Evolutionary conservation across 441 rosid genomes (phyloP).

Genomic region (Brassica balearica): DNA sequence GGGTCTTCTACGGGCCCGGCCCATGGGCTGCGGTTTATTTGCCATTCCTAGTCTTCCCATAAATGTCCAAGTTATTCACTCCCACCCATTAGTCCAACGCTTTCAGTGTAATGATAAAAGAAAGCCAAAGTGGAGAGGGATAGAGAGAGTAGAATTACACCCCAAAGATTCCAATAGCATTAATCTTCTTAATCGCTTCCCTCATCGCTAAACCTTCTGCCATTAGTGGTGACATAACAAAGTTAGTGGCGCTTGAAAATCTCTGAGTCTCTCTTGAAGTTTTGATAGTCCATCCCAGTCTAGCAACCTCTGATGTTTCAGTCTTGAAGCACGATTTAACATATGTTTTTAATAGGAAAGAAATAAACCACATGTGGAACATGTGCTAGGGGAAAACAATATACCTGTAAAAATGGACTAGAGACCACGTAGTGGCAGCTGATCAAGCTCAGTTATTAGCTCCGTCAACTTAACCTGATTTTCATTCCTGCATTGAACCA

Average conservation of each 20-base stretch:
- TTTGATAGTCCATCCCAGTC: too few relatives aligned
- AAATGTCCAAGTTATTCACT: slow-evolving; percentile 29
- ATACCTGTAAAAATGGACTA: slow-evolving; percentile 41
- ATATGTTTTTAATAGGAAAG: neutral
- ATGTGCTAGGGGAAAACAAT: slow-evolving; percentile 10
- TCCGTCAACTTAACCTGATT: slow-evolving; percentile 39
- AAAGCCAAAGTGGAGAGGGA: slow-evolving; percentile 9
- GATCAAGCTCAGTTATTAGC: slow-evolving; percentile 51
- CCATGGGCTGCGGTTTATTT: neutral
- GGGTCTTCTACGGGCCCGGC: too few relatives aligned
- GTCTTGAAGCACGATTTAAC: neutral
- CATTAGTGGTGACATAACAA: too few relatives aligned
- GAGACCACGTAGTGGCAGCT: slow-evolving; percentile 52
- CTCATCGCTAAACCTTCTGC: too few relatives aligned
- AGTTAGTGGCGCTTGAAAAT: neutral
- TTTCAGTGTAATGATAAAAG: slow-evolving; percentile 18
- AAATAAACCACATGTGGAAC: slow-evolving; percentile 22
- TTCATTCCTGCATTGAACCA: slow-evolving; percentile 60
- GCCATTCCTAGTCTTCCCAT: slow-evolving; percentile 25
- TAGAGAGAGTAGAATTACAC: slow-evolving; percentile 21
- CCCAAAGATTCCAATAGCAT: slow-evolving; percentile 20
- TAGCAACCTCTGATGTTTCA: too few relatives aligned
- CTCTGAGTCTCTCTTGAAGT: too few relatives aligned
- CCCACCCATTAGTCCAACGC: slow-evolving; percentile 24
- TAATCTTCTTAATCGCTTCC: too few relatives aligned